These are phyloP conservation scores for Escallonia herrerae DNA, from an alignment of 129 eudicot genomes.

Conservation along the genomic window DNA sequence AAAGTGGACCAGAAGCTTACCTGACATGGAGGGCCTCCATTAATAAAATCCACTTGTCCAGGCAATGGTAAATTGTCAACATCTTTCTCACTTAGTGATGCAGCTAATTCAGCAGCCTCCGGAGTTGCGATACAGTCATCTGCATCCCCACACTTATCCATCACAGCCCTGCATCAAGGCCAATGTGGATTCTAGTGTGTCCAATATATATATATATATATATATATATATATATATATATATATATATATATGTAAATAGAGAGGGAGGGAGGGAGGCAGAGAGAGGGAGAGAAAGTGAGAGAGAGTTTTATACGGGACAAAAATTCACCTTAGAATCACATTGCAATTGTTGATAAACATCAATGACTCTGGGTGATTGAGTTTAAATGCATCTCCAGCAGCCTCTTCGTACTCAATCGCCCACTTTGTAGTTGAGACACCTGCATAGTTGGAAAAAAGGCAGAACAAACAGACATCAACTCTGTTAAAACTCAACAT, in stretches of 20 bases:
- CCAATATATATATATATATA: no score
- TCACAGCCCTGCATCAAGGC: slow-evolving; percentile 39
- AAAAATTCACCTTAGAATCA: slow-evolving; percentile 39
- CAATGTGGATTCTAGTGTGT: no score
- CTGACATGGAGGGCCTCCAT: slow-evolving; percentile 43
- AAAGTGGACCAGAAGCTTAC: background rate
- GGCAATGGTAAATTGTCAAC: slow-evolving; percentile 24
- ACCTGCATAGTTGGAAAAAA: slow-evolving; percentile 9
- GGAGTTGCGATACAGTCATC: slow-evolving; percentile 18
- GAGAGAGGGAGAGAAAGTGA: background rate
- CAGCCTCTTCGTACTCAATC: slow-evolving; percentile 54
- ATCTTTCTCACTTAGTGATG: slow-evolving; percentile 7
- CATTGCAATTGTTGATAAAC: slow-evolving; percentile 60
- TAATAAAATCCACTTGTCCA: slow-evolving; percentile 33
- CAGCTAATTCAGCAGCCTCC: slow-evolving; percentile 17
- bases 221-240: no score
- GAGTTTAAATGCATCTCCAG: slow-evolving; percentile 60
- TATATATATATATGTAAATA: no score
- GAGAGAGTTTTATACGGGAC: background rate
- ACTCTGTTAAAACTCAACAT: no score
- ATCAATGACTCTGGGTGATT: slow-evolving; percentile 51
- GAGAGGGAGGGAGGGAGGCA: no score
- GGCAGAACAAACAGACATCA: no score
- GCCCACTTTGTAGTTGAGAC: slow-evolving; percentile 37
- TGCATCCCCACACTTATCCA: slow-evolving; percentile 52